Evolutionary conservation across 2,329 filamentous ascomycete genomes (phyloP).

Genomic region (Verruconis gallopava): DNA sequence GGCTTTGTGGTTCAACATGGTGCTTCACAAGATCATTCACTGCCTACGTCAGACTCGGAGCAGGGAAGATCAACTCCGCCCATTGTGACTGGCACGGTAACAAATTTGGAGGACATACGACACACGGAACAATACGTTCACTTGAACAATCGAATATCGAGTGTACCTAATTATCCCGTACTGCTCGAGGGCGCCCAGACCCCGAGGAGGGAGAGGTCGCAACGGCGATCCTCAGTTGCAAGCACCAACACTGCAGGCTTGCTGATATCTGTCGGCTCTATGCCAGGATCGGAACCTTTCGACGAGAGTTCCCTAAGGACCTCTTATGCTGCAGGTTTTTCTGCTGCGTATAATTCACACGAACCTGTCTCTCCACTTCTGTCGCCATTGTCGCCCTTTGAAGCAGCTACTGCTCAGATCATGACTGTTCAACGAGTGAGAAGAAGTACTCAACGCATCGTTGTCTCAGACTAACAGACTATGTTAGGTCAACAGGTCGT

Average conservation of each 20-base stretch:
- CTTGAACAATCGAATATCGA: conserved; percentile 2
- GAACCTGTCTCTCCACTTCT: not conserved
- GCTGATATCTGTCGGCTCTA: not conserved
- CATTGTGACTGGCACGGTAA: not conserved
- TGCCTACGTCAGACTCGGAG: not conserved
- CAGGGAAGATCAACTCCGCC: not conserved
- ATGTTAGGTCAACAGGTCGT: not conserved
- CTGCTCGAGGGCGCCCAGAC: not conserved
- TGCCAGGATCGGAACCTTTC: conserved; percentile 7
- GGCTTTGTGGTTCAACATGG: not conserved
- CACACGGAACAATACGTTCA: not conserved
- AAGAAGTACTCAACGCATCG: not conserved
- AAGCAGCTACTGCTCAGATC: not conserved
- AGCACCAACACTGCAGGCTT: not conserved
- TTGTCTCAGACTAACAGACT: too few relatives aligned
- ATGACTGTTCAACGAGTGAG: not conserved
- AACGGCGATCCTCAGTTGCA: not conserved
- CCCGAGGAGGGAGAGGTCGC: not conserved
- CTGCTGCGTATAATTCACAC: not conserved
- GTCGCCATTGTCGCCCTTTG: not conserved
- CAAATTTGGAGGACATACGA: conserved; percentile 2
- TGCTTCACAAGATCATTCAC: not conserved
- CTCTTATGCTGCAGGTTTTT: not conserved
- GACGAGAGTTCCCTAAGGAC: not conserved
- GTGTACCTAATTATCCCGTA: conserved; percentile 3